Evolutionary conservation across 768 basidiomycete species (phyloP), one percentile per base, ranked within the genome.

Genomic region (Lactifluus piperatus): DNA sequence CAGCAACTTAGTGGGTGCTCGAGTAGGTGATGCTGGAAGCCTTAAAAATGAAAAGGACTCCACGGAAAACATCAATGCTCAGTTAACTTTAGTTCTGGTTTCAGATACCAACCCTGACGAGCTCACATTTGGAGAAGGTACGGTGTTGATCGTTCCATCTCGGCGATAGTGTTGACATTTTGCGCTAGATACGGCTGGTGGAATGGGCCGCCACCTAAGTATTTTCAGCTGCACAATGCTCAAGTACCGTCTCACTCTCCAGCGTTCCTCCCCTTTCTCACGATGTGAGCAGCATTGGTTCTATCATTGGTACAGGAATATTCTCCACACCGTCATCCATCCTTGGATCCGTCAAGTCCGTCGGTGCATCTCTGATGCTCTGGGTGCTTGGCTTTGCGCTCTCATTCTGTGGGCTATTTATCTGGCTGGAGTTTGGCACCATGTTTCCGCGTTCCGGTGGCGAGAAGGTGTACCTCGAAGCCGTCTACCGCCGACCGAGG

Each of bases 381-480:
- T 84, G 82, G 83, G 78, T 83, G 1, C 77, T 83, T 22, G 83
- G 82, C 4, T 81, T 83, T 64, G 63, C 77, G 1, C 73, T 84
- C 2, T 82, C 81, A 0, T 79, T 79, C 60, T 83, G 79, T 54
- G 81, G 81, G 0, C 68, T 83, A 11, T 82, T 84, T 65, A 77
- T 83, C 56, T 83, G 81, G 81, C 76, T 84, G 22, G 82, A 84
- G 59, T 78, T 78, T 48, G 83, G 83, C 6, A 80, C 81, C 3
- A 84, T 83, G 82, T 81, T 77, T 59, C 82, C 82, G 4, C 75
- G 82, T 1, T 81, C 79, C 13, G 81, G 82, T 10, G 82, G 82
- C 6, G 83, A 84, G 66, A 83, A 84, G 67, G 81, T 83, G 3
- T 83, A 84, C 62, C 71, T 82, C 27, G 83, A 84, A 66, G 80